Conservation (phyloP, 2,329 filamentous ascomycete species). For the Fusarium palustre region DNA sequence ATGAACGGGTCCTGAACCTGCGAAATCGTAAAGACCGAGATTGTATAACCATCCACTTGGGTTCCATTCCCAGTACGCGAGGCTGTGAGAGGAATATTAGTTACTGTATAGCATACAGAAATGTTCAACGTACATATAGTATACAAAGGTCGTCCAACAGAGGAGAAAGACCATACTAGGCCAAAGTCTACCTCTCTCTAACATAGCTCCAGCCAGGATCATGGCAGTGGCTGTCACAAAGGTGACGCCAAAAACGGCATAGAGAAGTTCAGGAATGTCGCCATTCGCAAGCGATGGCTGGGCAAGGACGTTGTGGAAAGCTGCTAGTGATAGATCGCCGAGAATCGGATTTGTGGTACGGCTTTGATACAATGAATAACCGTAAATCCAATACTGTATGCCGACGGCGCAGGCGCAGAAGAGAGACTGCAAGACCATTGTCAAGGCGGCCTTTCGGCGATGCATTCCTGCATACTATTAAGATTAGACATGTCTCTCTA, state of each 20-base stretch:
- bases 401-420: conserved; percentile 60
- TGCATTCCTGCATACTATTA: conserved; percentile 54
- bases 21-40: conserved; percentile 69
- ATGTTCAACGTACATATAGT: conserved; percentile 55
- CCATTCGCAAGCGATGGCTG: conserved; percentile 53
- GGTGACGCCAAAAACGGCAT: conserved; percentile 53
- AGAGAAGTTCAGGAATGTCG: conserved; percentile 54
- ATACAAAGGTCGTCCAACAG: conserved; percentile 73
- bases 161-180: conserved; percentile 72
- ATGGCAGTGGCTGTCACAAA: conserved; percentile 56
- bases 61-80: conserved; percentile 77
- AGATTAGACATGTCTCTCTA: not conserved
- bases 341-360: conserved; percentile 52
- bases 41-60: conserved; percentile 73
- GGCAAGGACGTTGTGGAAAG: conserved; percentile 53
- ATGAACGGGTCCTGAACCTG: conserved; percentile 72
- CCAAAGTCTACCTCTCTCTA: conserved; percentile 52
- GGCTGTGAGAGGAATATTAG: conserved; percentile 32
- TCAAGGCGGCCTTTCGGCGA: conserved; percentile 54
- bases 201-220: conserved; percentile 55
- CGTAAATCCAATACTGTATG: conserved; percentile 62
- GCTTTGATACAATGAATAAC: conserved; percentile 57
- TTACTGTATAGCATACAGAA: rapidly evolving
- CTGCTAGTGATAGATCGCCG: conserved; percentile 53
- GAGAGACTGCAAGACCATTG: conserved; percentile 61